Percentiles rank a stretch among this genome's conserved stretches.
Conservation (phyloP, 116 monocot genomes). For the Posidonia oceanica region DNA sequence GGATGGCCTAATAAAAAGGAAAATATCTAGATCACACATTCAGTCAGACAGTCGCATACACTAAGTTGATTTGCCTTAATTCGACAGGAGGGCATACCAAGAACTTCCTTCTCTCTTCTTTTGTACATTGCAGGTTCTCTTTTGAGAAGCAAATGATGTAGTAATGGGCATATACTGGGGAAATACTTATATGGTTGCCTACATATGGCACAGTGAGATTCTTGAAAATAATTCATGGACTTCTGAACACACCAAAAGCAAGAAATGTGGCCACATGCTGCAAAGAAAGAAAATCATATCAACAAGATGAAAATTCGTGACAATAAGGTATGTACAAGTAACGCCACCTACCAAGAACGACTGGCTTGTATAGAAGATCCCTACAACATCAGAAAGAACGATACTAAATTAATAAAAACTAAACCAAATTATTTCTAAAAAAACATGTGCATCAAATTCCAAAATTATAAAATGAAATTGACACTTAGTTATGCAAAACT, state of each 20-base stretch:
- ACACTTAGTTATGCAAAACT: too few species aligned
- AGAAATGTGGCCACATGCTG: slow-evolving; percentile 87
- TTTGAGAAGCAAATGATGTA: slow-evolving; percentile 44
- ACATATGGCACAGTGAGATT: slow-evolving; percentile 59
- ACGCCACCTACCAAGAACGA: slow-evolving; percentile 38
- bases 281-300: slow-evolving; percentile 9
- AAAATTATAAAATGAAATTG: too few species aligned
- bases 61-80: background rate
- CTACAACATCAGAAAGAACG: slow-evolving; percentile 10
- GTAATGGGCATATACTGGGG: slow-evolving; percentile 43
- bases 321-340: background rate
- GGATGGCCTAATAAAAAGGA: too few species aligned
- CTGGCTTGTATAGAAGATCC: slow-evolving; percentile 66
- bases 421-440: background rate
- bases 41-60: too few species aligned
- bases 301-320: background rate
- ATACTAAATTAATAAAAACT: background rate
- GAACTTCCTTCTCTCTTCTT: slow-evolving; percentile 47
- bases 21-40: too few species aligned
- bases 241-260: slow-evolving; percentile 89
- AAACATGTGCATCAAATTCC: background rate
- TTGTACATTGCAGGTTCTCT: slow-evolving; percentile 52
- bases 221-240: slow-evolving; percentile 44
- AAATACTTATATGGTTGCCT: slow-evolving; percentile 50
- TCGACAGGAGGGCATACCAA: slow-evolving; percentile 12